phyloP scores from a whole-genome alignment of 768 basidiomycete genomes.

The Phlebiopsis flavidoalba region DNA sequence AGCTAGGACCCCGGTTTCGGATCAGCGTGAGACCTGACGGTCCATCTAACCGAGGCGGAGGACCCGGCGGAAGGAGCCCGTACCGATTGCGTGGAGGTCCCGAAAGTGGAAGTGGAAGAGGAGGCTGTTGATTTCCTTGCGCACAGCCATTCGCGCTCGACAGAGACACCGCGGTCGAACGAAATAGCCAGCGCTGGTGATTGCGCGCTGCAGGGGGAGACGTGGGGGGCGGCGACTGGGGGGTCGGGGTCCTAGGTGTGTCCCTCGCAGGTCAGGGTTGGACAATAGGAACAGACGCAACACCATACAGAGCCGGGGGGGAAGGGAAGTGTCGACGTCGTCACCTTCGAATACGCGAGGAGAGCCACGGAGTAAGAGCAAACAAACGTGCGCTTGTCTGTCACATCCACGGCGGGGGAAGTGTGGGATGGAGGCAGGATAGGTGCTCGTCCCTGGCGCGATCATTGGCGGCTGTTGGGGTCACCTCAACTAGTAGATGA shows the following conservation, averaged over 20 bases:
- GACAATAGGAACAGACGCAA: slow-evolving; percentile 6
- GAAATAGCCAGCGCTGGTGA: slow-evolving; percentile 57
- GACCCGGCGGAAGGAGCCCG: slow-evolving; percentile 32
- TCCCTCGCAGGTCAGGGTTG: slow-evolving; percentile 16
- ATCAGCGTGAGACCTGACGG: neutral
- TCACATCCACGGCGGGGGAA: slow-evolving; percentile 15
- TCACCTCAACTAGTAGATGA: slow-evolving; percentile 17
- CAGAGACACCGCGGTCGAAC: slow-evolving; percentile 36
- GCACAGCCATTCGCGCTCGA: slow-evolving; percentile 26
- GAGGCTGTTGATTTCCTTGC: too few species aligned
- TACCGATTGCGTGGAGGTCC: too few species aligned
- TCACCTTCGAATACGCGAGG: slow-evolving; percentile 42
- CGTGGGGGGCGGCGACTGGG: too few species aligned
- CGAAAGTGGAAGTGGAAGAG: too few species aligned
- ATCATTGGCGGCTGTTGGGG: slow-evolving; percentile 5
- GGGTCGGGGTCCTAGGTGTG: too few species aligned
- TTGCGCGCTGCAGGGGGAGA: slow-evolving; percentile 30
- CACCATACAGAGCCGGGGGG: neutral
- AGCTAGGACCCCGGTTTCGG: slow-evolving; percentile 1
- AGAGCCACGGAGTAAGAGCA: slow-evolving; percentile 34
- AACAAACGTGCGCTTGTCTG: slow-evolving; percentile 7
- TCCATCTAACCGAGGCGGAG: slow-evolving; percentile 4
- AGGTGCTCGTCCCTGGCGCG: slow-evolving; percentile 43
- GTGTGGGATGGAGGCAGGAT: slow-evolving; percentile 29
- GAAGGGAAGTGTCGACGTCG: slow-evolving; percentile 8